phyloP scores from a whole-genome alignment of 495 filamentous ascomycete species.

The Penicillium atrosanguineum region DNA sequence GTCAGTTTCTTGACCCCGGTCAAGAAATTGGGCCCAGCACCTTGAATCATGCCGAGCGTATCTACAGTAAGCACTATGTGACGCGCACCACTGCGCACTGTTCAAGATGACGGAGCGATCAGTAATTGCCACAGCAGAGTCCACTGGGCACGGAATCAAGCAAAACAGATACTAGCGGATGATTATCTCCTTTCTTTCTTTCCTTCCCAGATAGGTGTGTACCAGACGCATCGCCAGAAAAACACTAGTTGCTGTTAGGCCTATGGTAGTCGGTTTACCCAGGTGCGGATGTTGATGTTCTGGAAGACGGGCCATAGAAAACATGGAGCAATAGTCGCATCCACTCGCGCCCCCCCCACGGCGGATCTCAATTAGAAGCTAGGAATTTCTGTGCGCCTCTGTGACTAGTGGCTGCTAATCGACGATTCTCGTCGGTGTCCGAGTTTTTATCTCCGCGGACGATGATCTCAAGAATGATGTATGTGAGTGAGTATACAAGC shows the following conservation, averaged over 20 bases:
- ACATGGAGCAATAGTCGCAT: constrained; percentile 22
- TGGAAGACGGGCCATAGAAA: constrained; percentile 11
- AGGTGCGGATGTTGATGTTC: constrained; percentile 9
- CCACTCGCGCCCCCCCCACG: constrained; percentile 16
- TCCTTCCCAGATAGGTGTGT: background rate
- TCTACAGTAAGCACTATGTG: background rate
- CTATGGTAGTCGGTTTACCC: background rate
- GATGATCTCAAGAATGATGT: background rate
- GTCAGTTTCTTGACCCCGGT: background rate
- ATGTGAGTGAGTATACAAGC: too few relatives aligned
- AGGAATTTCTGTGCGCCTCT: constrained; percentile 10
- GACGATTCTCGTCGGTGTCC: constrained; percentile 9
- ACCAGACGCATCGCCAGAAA: background rate
- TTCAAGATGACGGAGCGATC: background rate
- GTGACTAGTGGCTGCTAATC: constrained; percentile 2
- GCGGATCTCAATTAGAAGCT: constrained; percentile 21
- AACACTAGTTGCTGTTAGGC: background rate
- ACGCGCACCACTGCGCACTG: background rate
- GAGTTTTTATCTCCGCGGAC: constrained; percentile 6
- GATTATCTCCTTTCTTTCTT: background rate
- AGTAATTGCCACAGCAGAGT: background rate
- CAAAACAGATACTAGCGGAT: background rate
- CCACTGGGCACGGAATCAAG: background rate
- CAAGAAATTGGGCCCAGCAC: background rate
- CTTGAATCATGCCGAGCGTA: background rate